These are phyloP conservation scores for Zizania palustris DNA, from an alignment of 202 grass and related monocot species.

Conservation along the genomic window DNA sequence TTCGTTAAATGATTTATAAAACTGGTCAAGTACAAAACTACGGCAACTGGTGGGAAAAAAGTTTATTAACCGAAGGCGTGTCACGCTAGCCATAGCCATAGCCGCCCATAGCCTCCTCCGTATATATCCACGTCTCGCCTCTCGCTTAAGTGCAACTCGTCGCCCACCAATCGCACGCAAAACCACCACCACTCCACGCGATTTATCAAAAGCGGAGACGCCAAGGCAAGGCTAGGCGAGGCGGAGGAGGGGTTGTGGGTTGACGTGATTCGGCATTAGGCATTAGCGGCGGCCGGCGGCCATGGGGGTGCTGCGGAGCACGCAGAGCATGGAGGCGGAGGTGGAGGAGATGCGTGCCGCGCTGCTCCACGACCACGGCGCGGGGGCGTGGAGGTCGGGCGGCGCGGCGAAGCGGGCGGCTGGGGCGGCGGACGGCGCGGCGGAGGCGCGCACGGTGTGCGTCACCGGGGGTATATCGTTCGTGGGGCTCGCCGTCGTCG, in stretches of 20 bases:
- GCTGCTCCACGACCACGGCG: conserved; percentile 30
- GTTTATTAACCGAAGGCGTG: too few species aligned
- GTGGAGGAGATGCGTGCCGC: conserved; percentile 81
- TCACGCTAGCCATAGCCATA: too few species aligned
- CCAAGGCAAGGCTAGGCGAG: background rate
- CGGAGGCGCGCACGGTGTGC: conserved; percentile 62
- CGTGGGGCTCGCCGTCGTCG: conserved; percentile 86
- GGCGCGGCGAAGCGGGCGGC: conserved; percentile 39
- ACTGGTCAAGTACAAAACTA: too few species aligned
- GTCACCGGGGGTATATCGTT: conserved; percentile 87
- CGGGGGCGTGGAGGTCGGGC: conserved; percentile 22
- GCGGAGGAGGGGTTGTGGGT: background rate
- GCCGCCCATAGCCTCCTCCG: background rate
- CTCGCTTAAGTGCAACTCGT: conserved; percentile 5
- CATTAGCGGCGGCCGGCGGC: background rate
- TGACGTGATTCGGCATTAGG: background rate
- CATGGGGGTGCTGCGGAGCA: conserved; percentile 93
- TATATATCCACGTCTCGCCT: conserved; percentile 14
- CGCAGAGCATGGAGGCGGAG: conserved; percentile 84
- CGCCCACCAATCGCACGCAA: conserved; percentile 16
- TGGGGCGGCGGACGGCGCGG: conserved; percentile 41
- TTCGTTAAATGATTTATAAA: too few species aligned
- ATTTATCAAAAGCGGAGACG: background rate
- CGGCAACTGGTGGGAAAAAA: too few species aligned
- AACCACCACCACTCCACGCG: conserved; percentile 3